Base-by-base conservation (phyloP, 2,329 filamentous ascomycete genomes). In the Zymoseptoria crescenta region DNA sequence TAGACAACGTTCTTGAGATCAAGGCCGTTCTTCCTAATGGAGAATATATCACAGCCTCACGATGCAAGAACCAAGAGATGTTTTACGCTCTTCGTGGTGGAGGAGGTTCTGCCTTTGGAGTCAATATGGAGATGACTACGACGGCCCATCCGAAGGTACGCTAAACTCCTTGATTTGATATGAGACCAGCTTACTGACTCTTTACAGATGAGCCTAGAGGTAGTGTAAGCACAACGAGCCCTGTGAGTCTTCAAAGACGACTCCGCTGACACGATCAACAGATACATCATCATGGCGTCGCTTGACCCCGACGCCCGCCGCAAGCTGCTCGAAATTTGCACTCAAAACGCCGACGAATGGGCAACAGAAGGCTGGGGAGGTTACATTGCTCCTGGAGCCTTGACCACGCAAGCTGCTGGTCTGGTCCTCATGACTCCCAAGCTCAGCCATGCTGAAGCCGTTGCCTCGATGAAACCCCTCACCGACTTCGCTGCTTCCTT, bases 71-170 rank as follows among this genome's bases (percentile, higher is more conserved):
- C 59, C 62, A 75, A 0, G 81, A 84, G 58, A 72, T 86, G 9
- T 83, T 75, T 69, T 74, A 72, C 60, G 81, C 79, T 0, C 74
- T 85, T 4, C 79, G 80, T 56, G 83, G 82, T 8, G 67, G 67
- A 28, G 82, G 83, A 16, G 82, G 78, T 69, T 49, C 19, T 19
- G 63, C 64, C 2, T 64, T 63, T 50, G 66, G 64, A 10, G 64
- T 68, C 20, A 63, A 59, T 30, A 62, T 59, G 51, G 62, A 65
- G 54, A 60, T 62, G 30, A 65, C 59, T 4, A 63, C 56, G 4
- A 55, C 45, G n/a, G 64, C 59, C n/a, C 61, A 65, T 49, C 63
- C 64, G 1, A 13, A 55, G 45, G 35, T 59, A 50, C 19, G 20
- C 4, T n/a, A 45, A 9, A 20, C 24, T 28, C 21, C 48, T 48